A percentile compares a stretch with the other conserved stretches of the same genome.
Conservation (phyloP, 2,329 filamentous ascomycete genomes). For the Bipolaris bicolor region DNA sequence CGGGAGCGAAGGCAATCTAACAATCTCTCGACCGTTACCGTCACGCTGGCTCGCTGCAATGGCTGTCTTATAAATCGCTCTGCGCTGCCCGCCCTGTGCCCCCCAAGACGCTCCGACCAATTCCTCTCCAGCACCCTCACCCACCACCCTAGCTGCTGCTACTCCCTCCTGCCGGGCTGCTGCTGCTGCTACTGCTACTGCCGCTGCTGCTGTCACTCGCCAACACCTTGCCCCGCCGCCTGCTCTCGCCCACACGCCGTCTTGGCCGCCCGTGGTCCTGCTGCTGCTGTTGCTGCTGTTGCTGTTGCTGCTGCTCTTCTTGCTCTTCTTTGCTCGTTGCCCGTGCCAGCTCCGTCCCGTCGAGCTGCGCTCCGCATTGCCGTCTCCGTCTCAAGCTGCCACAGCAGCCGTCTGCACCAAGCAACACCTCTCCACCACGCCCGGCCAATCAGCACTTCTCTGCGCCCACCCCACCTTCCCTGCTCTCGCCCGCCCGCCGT, state of each 20-base stretch:
- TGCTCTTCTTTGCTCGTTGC: constrained; percentile 17
- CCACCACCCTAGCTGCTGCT: constrained; percentile 11
- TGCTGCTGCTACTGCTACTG: constrained; percentile 1
- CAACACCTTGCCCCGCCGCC: constrained; percentile 16
- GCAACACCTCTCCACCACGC: constrained; percentile 28
- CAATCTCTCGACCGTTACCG: constrained; percentile 46
- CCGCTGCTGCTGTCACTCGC: constrained; percentile 12
- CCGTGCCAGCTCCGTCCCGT: constrained; percentile 12
- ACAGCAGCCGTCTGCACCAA: constrained; percentile 15
- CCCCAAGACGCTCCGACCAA: constrained; percentile 39
- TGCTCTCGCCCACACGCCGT: background rate
- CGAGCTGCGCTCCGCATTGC: constrained; percentile 20
- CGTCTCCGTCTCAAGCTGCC: constrained; percentile 9
- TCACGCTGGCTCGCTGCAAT: constrained; percentile 44
- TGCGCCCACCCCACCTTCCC: constrained; percentile 25
- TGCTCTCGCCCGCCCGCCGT: constrained; percentile 18
- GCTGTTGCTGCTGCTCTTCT: constrained; percentile 11
- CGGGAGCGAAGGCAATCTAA: constrained; percentile 51
- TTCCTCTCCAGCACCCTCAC: constrained; percentile 23
- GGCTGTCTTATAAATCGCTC: constrained; percentile 49
- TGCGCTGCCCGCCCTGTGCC: constrained; percentile 40
- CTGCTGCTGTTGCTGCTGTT: constrained; percentile 16
- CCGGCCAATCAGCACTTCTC: constrained; percentile 35
- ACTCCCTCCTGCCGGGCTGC: background rate
- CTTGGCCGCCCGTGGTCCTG: too few species aligned